Conservation (phyloP, 148 eudicot genomes). For the Nepenthes gracilis region DNA sequence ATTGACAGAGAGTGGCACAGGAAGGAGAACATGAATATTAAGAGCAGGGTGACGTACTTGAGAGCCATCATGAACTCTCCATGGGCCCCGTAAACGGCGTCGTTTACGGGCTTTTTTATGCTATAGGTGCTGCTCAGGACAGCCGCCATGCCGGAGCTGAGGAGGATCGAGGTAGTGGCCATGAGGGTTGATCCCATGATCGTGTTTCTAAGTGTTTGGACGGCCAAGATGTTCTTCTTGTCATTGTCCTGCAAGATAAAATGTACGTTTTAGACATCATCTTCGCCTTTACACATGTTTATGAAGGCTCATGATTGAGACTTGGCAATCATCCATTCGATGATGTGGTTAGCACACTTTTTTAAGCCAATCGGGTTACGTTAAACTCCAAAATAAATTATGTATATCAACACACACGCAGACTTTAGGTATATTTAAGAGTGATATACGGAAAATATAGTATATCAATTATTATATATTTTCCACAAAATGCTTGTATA, state of each 20-base stretch:
- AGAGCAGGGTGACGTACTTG: conserved; percentile 66
- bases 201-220: conserved; percentile 82
- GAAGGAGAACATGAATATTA: conserved; percentile 72
- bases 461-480: too few species aligned
- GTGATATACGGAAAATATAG: too few species aligned
- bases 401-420: too few species aligned
- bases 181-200: conserved; percentile 94
- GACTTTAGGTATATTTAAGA: too few species aligned
- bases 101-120: conserved; percentile 71
- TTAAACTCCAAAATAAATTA: too few species aligned
- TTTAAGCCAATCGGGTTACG: too few species aligned
- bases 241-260: conserved; percentile 65
- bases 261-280: not conserved
- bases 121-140: conserved; percentile 87
- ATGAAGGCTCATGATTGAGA: too few species aligned
- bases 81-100: conserved; percentile 73
- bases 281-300: too few species aligned
- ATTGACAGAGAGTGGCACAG: conserved; percentile 75
- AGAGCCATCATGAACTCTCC: conserved; percentile 90
- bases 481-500: too few species aligned
- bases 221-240: conserved; percentile 88
- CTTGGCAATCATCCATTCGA: too few species aligned
- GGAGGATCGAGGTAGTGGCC: conserved; percentile 97
- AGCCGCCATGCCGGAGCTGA: conserved; percentile 76
- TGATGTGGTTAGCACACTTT: too few species aligned